Evolutionary conservation across 805 yeast genomes (phyloP).

Genomic region (Sungouiozyma ichnusensis): DNA sequence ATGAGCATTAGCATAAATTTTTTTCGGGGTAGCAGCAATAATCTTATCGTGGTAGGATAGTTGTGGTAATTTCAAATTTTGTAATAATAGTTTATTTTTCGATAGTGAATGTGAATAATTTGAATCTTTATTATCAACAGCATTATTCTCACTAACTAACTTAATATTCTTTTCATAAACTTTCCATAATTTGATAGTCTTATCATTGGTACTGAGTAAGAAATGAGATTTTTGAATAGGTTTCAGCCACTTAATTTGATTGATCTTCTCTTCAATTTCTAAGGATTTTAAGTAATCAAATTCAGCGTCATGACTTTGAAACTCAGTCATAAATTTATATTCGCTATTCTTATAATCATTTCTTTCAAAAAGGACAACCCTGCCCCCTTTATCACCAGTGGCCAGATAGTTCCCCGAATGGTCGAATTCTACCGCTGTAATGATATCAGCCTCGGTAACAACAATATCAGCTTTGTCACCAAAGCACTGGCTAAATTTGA

Average conservation of each 20-base stretch:
- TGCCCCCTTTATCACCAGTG: slow-evolving; percentile 97
- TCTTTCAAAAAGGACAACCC: slow-evolving; percentile 92
- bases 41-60: slow-evolving; percentile 90
- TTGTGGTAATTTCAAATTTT: slow-evolving; percentile 67
- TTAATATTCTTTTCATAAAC: slow-evolving; percentile 84
- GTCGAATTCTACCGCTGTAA: slow-evolving; percentile 93
- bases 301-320: slow-evolving; percentile 97
- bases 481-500: slow-evolving; percentile 89
- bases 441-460: slow-evolving; percentile 93
- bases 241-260: slow-evolving; percentile 92
- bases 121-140: slow-evolving; percentile 9
- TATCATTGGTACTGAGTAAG: slow-evolving; percentile 85
- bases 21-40: slow-evolving; percentile 88
- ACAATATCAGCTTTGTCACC: slow-evolving; percentile 98
- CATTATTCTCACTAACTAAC: slow-evolving; percentile 84
- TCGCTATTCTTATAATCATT: slow-evolving; percentile 68
- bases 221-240: slow-evolving; percentile 82
- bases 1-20: slow-evolving; percentile 89
- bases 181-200: slow-evolving; percentile 98
- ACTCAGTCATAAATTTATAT: slow-evolving; percentile 90
- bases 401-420: slow-evolving; percentile 91
- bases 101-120: slow-evolving; percentile 3
- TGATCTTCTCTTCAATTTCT: slow-evolving; percentile 96
- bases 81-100: slow-evolving; percentile 21
- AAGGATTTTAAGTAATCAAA: slow-evolving; percentile 91